Conservation (phyloP, 2,329 filamentous ascomycete species). For the Trichoderma cornu-damae region DNA sequence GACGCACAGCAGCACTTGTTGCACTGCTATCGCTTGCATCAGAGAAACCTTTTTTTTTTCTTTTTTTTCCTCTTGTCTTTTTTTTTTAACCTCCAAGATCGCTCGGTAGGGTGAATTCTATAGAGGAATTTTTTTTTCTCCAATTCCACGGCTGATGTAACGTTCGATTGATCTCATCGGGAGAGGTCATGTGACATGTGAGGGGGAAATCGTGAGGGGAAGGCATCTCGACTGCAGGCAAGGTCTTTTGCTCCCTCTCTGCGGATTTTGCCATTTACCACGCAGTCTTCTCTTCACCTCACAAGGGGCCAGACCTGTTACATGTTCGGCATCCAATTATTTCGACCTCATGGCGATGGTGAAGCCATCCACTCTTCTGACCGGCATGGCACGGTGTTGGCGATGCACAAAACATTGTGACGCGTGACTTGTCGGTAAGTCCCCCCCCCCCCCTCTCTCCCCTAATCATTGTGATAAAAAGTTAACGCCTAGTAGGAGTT, state of each 20-base stretch:
- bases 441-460: no score
- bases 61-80: not conserved
- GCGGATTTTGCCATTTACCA: not conserved
- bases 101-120: not conserved
- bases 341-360: not conserved
- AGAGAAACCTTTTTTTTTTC: not conserved
- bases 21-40: not conserved
- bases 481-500: not conserved
- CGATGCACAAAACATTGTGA: not conserved
- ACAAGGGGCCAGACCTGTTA: not conserved
- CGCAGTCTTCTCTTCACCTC: not conserved
- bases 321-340: not conserved
- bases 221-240: conserved; percentile 14
- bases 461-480: not conserved
- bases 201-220: conserved; percentile 19
- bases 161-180: conserved; percentile 3
- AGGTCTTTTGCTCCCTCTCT: not conserved
- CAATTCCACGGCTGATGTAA: conserved; percentile 2
- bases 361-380: not conserved
- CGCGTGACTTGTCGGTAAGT: not conserved
- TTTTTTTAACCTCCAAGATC: not conserved
- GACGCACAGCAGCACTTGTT: not conserved
- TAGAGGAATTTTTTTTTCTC: not conserved
- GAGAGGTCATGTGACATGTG: conserved; percentile 18
- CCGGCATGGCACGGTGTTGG: not conserved